Base-by-base conservation (phyloP, 1,139 yeast genomes). In the Saccharomyces hybrid region DNA sequence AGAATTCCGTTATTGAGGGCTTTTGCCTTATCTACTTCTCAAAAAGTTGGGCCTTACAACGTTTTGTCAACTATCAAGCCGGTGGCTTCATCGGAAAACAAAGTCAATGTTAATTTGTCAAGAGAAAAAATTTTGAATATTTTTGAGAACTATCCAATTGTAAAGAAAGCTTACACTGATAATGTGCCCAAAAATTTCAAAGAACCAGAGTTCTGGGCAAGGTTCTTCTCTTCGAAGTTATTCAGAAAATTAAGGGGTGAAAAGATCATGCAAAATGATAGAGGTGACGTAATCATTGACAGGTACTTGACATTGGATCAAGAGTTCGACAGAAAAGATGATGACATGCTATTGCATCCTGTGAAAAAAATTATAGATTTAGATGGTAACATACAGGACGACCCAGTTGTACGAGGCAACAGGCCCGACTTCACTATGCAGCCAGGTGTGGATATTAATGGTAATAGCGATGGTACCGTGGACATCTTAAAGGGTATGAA, bases 151-250 rank as follows among this genome's bases (percentile, higher is more conserved):
- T 93, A 93, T 66, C 99, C 99, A 0, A 81, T 91, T 41, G 95
- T 93, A n/a, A 82, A 88, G 57, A 84, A 81, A 59, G 98, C 98
- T 0, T 93, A 86, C 66, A 83, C 82, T 58, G 99, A 93, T 57
- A 82, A 84, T 57, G 99, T 95, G 1, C 99, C 99, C 0, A 84
- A 85, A 59, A 68, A 69, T 50, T 78, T 93, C 57, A 79, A 81
- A 52, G 98, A 91, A 69, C 93, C 95, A 42, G 96, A 88, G 65
- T 93, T 93, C 63, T 93, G 99, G 99, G 87, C 96, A n/a, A 76
- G 98, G 58, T 95, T 93, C 66, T 93, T 93, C 75, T 84, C 88
- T 63, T 89, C 97, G 1, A 85, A 90, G 63, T 73, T 93, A 57
- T 93, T 91, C 67, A 78, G 97, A 62, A 81, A 93, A 64, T 75